Evolutionary conservation across 2,329 filamentous ascomycete genomes (phyloP).

Genomic region (Neonectria sp.): DNA sequence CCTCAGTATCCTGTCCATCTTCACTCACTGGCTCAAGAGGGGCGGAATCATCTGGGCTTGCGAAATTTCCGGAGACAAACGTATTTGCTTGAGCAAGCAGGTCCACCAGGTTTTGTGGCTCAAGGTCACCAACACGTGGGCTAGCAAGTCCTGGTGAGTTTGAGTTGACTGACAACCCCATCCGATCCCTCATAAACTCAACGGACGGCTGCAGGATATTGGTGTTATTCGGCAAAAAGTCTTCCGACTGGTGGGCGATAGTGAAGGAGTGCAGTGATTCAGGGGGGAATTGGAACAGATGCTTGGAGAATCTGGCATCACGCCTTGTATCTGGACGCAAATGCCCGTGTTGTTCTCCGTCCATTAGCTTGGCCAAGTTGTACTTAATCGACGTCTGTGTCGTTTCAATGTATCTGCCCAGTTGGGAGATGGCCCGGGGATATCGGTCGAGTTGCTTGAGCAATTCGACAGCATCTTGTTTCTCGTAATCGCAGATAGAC

Average conservation of each 20-base stretch:
- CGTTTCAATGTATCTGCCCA: too few species aligned
- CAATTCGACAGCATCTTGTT: too few species aligned
- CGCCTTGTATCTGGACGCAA: too few species aligned
- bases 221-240: conserved; percentile 91
- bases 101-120: conserved; percentile 92
- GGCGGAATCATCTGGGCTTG: conserved; percentile 60
- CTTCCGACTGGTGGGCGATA: conserved; percentile 95
- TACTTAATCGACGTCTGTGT: too few species aligned
- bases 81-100: conserved; percentile 86
- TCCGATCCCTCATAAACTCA: conserved; percentile 95
- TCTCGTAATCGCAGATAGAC: background rate
- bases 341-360: too few species aligned
- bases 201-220: conserved; percentile 94
- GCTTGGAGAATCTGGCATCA: conserved; percentile 80
- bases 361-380: too few species aligned
- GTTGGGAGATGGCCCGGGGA: too few species aligned
- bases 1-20: too few species aligned
- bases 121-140: conserved; percentile 88
- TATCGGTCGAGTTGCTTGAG: too few species aligned
- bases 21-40: conserved; percentile 72
- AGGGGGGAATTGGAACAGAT: conserved; percentile 91
- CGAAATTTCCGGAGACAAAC: conserved; percentile 77
- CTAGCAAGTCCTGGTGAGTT: conserved; percentile 83
- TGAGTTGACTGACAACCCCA: conserved; percentile 80
- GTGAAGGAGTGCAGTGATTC: conserved; percentile 99